Base-by-base conservation (phyloP, 306 rosid genomes). In the Dryas drummondii region DNA sequence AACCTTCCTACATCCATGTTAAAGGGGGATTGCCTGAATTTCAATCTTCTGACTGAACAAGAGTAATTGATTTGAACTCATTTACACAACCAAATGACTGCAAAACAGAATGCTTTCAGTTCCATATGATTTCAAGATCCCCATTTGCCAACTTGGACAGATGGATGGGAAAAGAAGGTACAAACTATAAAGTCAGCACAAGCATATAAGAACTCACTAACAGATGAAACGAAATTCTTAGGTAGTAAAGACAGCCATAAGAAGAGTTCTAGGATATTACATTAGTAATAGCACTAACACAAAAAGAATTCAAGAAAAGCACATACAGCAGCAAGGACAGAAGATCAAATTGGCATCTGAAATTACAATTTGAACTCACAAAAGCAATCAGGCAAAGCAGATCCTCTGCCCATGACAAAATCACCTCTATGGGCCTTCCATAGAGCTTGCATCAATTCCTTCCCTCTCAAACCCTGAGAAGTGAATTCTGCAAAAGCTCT, bases 311-410 rank as follows among this genome's bases (percentile, higher is more conserved):
- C 4, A 7, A 69, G 49, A 46, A 42, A 37, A 49, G 37, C 2
- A 44, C 48, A 44, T 12, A 37, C 48, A 42, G 22, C 15, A 11
- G 11, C 13, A 58, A 46, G 15, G 7, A 14, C 12, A 54, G 7
- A 61, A 42, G 10, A 51, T 4, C 46, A 66, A 71, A 46, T 0
- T 56, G 55, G 7, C 45, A 19, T 14, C 54, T 9, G 52, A 71
- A 69, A 75, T 94, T 91, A 94, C 81, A 92, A 78, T 78, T 90
- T 87, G 81, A 83, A 82, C 87, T 94, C 97, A 14, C 97, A 90
- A 79, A 91, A 94, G 65, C 97, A 94, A 27, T 92, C 90, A 0
- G 97, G 85, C 80, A 92, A 69, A 49, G 96, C 99, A 7, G 88
- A 87, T 57, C 97, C 99, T 85, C 83, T 87, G 57, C 99, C 97